Conservation (phyloP, 2,329 filamentous ascomycete genomes). For the Rhexocercosporidium sp. region DNA sequence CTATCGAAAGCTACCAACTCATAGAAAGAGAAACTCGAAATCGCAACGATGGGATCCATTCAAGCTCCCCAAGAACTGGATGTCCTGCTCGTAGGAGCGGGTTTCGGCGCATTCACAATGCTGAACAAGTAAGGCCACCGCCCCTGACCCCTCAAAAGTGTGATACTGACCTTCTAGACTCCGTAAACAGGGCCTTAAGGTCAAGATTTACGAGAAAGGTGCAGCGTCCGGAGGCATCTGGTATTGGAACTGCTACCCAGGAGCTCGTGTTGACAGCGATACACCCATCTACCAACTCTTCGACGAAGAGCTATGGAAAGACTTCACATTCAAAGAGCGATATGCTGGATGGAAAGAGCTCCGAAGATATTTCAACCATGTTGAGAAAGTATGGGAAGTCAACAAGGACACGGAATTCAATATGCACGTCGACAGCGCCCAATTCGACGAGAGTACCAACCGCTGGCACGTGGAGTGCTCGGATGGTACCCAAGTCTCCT, state of each 20-base stretch:
- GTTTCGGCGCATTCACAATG: slow-evolving; percentile 16
- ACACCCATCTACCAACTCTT: slow-evolving; percentile 51
- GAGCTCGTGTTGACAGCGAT: slow-evolving; percentile 55
- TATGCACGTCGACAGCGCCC: slow-evolving; percentile 46
- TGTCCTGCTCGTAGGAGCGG: slow-evolving; percentile 12
- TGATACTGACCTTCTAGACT: neutral
- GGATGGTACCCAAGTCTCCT: slow-evolving; percentile 40
- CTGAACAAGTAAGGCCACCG: slow-evolving; percentile 11
- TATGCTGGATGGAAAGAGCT: slow-evolving; percentile 59
- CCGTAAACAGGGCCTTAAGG: slow-evolving; percentile 16
- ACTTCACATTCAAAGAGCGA: slow-evolving; percentile 61
- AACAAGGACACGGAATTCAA: slow-evolving; percentile 51
- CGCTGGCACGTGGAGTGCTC: slow-evolving; percentile 49
- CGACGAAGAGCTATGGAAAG: slow-evolving; percentile 49
- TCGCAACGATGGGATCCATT: slow-evolving; percentile 13
- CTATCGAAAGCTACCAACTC: too few species aligned
- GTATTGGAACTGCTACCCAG: slow-evolving; percentile 49
- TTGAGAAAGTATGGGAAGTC: slow-evolving; percentile 59
- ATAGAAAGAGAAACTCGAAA: neutral
- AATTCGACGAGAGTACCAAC: slow-evolving; percentile 44
- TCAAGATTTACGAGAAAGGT: slow-evolving; percentile 16
- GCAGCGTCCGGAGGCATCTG: slow-evolving; percentile 21
- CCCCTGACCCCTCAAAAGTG: neutral
- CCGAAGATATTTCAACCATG: slow-evolving; percentile 62
- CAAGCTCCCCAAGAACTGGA: slow-evolving; percentile 12